These are phyloP conservation scores for Solanum pinnatisectum DNA, from an alignment of 257 asterid species.

Conservation along the genomic window DNA sequence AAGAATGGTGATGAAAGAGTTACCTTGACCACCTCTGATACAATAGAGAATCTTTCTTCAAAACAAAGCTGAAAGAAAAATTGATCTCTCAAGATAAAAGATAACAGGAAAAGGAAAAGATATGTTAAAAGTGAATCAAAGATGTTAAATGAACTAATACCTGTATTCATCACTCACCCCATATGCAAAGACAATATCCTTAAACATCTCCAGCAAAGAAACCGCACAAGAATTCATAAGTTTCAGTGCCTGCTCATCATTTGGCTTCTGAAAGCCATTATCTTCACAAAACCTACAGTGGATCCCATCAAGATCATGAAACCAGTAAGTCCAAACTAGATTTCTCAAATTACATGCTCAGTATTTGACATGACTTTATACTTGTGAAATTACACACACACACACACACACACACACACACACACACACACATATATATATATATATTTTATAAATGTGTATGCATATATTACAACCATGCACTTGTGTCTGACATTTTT, in stretches of 20 bases:
- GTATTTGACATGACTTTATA: not conserved
- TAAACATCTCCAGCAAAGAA: constrained; percentile 57
- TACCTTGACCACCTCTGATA: constrained; percentile 67
- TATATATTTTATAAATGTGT: not conserved
- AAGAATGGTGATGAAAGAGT: constrained; percentile 1
- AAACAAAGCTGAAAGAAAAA: constrained; percentile 56
- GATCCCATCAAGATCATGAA: not conserved
- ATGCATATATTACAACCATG: not conserved
- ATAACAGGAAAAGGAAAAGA: not conserved
- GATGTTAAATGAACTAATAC: not conserved
- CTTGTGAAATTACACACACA: not conserved
- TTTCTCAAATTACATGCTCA: not conserved
- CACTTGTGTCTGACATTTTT: not conserved
- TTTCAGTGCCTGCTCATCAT: constrained; percentile 69
- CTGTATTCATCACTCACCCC: constrained; percentile 33
- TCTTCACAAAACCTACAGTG: constrained; percentile 52
- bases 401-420: too few relatives aligned
- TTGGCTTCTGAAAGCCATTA: constrained; percentile 85
- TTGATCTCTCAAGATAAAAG: constrained; percentile 1
- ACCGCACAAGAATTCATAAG: constrained; percentile 86
- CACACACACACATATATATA: too few relatives aligned
- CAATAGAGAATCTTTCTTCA: constrained; percentile 65
- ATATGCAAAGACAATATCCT: constrained; percentile 70
- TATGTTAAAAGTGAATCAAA: not conserved
- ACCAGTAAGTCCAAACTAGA: not conserved